phyloP scores from a whole-genome alignment of 2,329 filamentous ascomycete genomes.

The Venturia pyrina region DNA sequence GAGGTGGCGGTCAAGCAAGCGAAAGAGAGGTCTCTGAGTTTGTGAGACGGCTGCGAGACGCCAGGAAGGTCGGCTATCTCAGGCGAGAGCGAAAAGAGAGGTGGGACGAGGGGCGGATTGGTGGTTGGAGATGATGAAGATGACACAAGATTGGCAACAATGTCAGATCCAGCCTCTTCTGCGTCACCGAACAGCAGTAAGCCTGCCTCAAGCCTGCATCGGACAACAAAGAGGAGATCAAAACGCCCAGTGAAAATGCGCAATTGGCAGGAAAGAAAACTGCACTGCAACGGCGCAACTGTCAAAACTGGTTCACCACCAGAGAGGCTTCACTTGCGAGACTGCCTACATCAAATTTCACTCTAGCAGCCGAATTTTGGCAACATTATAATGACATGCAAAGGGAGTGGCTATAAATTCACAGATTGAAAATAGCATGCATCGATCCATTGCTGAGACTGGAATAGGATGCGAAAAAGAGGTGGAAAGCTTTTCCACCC shows the following conservation, averaged over 20 bases:
- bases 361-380: neutral
- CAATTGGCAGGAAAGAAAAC: neutral
- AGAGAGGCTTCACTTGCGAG: neutral
- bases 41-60: slow-evolving; percentile 70
- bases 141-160: neutral
- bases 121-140: slow-evolving; percentile 68
- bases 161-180: neutral
- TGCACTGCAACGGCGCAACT: neutral
- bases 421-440: neutral
- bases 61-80: slow-evolving; percentile 66
- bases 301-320: neutral
- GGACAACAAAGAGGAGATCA: neutral
- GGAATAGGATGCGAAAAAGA: neutral
- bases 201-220: neutral
- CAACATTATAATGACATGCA: neutral
- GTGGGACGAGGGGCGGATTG: slow-evolving; percentile 93
- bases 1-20: slow-evolving; percentile 43
- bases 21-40: slow-evolving; percentile 83
- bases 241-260: neutral
- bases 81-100: slow-evolving; percentile 79
- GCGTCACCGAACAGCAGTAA: neutral
- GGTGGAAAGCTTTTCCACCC: neutral
- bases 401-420: neutral
- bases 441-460: neutral
- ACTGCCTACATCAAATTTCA: neutral